These are phyloP conservation scores for Alisma plantagoaquatica DNA, from an alignment of 106 monocot genomes.

Conservation along the genomic window DNA sequence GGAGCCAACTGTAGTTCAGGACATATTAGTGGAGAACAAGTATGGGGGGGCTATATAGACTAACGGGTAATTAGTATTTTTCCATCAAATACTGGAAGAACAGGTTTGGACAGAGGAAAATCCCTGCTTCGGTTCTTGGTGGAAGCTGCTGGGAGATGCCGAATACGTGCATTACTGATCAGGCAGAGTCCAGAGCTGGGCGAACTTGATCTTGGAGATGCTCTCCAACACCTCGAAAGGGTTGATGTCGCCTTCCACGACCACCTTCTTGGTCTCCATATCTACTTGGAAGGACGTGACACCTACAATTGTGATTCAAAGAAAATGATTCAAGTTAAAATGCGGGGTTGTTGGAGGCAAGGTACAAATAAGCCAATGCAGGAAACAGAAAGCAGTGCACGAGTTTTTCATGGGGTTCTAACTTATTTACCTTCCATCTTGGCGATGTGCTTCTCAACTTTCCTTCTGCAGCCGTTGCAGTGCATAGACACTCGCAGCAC, in stretches of 20 bases:
- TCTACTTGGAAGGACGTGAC: slow-evolving; percentile 12
- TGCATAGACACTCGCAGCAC: slow-evolving; percentile 11
- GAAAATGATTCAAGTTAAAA: too few relatives aligned
- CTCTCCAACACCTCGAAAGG: slow-evolving; percentile 9
- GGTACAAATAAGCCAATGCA: background rate
- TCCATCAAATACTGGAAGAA: too few relatives aligned
- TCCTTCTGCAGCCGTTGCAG: slow-evolving; percentile 11
- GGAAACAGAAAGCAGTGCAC: background rate
- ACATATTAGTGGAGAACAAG: too few relatives aligned
- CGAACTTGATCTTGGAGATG: slow-evolving; percentile 10
- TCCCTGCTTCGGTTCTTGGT: too few relatives aligned
- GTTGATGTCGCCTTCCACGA: slow-evolving; percentile 4
- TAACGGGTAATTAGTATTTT: too few relatives aligned
- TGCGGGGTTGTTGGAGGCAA: too few relatives aligned
- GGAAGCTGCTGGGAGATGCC: too few relatives aligned
- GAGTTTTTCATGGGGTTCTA: background rate
- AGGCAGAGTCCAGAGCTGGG: too few relatives aligned
- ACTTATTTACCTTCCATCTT: slow-evolving; percentile 5
- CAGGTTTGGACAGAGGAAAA: too few relatives aligned
- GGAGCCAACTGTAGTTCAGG: too few relatives aligned
- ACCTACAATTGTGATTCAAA: background rate
- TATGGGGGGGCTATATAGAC: too few relatives aligned
- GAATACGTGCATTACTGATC: too few relatives aligned
- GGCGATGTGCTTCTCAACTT: slow-evolving; percentile 8
- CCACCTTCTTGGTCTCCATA: slow-evolving; percentile 11